These are phyloP conservation scores for Aurinia saxatilis DNA, from an alignment of 345 rosid species.

Conservation along the genomic window DNA sequence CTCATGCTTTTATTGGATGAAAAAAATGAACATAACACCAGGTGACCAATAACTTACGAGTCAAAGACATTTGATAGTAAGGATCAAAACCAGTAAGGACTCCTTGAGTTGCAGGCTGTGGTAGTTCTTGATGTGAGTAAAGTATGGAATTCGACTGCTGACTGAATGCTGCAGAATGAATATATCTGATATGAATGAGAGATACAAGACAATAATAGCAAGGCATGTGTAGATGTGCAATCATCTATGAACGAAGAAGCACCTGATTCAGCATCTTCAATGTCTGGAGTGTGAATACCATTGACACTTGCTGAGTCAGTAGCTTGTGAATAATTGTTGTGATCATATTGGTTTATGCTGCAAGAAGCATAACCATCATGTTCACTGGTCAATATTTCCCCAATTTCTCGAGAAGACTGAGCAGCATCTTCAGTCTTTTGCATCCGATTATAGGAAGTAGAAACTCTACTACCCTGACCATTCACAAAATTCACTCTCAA, in stretches of 20 bases:
- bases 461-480: constrained; percentile 54
- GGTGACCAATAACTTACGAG: constrained; percentile 36
- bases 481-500: background rate
- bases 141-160: constrained; percentile 50
- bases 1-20: background rate
- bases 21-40: constrained; percentile 9
- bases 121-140: constrained; percentile 43
- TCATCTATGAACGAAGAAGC: constrained; percentile 3
- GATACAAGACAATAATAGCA: constrained; percentile 14
- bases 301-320: constrained; percentile 57
- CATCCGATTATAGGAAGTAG: constrained; percentile 43
- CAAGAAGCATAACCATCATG: constrained; percentile 51
- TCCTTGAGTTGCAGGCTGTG: constrained; percentile 36
- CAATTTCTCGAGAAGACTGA: constrained; percentile 42
- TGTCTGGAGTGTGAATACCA: constrained; percentile 60
- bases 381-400: constrained; percentile 37
- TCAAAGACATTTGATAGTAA: constrained; percentile 36
- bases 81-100: constrained; percentile 37
- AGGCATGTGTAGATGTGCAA: background rate
- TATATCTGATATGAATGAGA: constrained; percentile 16
- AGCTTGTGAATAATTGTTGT: constrained; percentile 44
- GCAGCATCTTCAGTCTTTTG: constrained; percentile 43
- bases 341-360: constrained; percentile 36
- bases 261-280: constrained; percentile 93
- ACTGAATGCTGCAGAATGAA: constrained; percentile 47